phyloP scores from a whole-genome alignment of 73 alveolate genomes.

The Paraurostyla sp. region DNA sequence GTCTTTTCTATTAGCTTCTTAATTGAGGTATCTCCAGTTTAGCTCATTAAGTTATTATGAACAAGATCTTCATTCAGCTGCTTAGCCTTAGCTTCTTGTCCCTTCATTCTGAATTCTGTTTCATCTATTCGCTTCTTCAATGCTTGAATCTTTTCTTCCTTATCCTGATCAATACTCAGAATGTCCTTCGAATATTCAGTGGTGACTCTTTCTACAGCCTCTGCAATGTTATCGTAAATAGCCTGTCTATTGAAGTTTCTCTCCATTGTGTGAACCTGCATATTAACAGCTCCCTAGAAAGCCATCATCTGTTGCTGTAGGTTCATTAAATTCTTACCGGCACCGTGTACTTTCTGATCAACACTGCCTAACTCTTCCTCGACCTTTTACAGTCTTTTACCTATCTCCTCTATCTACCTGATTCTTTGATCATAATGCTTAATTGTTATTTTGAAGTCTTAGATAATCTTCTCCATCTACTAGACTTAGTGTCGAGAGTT shows the following conservation, averaged over 20 bases:
- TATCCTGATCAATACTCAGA: background rate
- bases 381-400: background rate
- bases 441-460: background rate
- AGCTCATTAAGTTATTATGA: background rate
- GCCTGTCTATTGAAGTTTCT: constrained; percentile 21
- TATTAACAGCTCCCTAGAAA: constrained; percentile 5
- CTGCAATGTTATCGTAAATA: background rate
- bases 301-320: constrained; percentile 4
- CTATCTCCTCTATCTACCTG: constrained; percentile 22
- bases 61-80: constrained; percentile 5
- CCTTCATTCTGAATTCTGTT: background rate
- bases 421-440: constrained; percentile 6
- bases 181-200: background rate
- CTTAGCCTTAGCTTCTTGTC: background rate
- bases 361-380: constrained; percentile 18
- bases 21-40: background rate
- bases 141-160: background rate
- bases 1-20: background rate
- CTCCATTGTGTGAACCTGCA: background rate
- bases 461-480: background rate
- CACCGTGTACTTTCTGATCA: constrained; percentile 18
- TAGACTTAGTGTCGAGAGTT: background rate
- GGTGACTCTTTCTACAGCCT: background rate
- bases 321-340: background rate
- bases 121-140: background rate